These are phyloP conservation scores for Pistacia atlantica DNA, from an alignment of 345 rosid genomes.

Conservation along the genomic window DNA sequence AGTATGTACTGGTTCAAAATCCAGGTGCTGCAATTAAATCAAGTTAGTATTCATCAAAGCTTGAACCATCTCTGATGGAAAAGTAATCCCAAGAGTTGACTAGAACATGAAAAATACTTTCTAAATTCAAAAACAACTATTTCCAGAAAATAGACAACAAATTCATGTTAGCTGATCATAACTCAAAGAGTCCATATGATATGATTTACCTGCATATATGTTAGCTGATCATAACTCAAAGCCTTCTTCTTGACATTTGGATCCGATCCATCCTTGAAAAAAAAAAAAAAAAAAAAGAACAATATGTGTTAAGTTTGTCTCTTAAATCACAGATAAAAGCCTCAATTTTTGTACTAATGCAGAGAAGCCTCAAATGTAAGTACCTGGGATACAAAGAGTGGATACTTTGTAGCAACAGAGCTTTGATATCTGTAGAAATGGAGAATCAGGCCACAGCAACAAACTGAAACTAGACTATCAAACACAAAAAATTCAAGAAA, in stretches of 20 bases:
- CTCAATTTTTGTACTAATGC: constrained; percentile 11
- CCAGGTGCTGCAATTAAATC: constrained; percentile 66
- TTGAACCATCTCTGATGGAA: constrained; percentile 10
- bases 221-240: constrained; percentile 76
- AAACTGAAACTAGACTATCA: constrained; percentile 8
- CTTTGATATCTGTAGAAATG: constrained; percentile 64
- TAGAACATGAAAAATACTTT: neutral
- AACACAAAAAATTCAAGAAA: neutral
- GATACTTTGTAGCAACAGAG: constrained; percentile 76
- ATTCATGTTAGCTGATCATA: too few relatives aligned
- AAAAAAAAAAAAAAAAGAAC: neutral
- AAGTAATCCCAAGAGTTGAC: constrained; percentile 8
- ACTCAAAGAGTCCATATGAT: neutral
- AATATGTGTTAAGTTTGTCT: neutral
- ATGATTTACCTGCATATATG: constrained; percentile 77
- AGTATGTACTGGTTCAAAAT: constrained; percentile 67
- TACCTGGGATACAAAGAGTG: constrained; percentile 94
- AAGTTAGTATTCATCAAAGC: constrained; percentile 18
- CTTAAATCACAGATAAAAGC: constrained; percentile 6
- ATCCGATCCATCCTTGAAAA: constrained; percentile 75
- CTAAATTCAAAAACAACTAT: neutral
- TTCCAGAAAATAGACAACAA: neutral
- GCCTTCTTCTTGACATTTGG: constrained; percentile 73
- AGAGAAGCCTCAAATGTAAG: constrained; percentile 11
- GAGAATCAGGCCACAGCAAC: constrained; percentile 19